A percentile compares a stretch with the other conserved stretches of the same genome.
These are phyloP conservation scores for Oryza australiensis DNA, from an alignment of 176 grass and related monocot genomes.

Conservation along the genomic window DNA sequence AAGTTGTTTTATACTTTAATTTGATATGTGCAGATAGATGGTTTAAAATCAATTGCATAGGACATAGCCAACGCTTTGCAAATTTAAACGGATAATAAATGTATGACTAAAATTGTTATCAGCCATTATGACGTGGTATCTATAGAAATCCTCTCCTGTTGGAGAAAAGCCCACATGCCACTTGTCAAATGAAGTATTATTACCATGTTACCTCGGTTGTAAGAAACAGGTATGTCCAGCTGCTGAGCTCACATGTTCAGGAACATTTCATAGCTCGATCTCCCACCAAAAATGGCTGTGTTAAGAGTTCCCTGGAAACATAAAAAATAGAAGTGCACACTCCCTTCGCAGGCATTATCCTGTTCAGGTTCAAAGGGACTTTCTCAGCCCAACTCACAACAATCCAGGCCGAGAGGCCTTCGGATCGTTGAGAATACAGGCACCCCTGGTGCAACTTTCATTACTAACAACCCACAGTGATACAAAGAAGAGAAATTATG, in stretches of 20 bases:
- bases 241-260: slow-evolving; percentile 6
- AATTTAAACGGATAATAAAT: not conserved
- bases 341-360: slow-evolving; percentile 99
- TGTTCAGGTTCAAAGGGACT: slow-evolving; percentile 99
- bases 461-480: slow-evolving; percentile 59
- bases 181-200: slow-evolving; percentile 26
- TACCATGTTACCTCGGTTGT: slow-evolving; percentile 34
- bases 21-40: not conserved
- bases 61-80: not conserved
- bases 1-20: not conserved
- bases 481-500: slow-evolving; percentile 26
- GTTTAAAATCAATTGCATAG: not conserved
- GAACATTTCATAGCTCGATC: slow-evolving; percentile 20
- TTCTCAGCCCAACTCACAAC: slow-evolving; percentile 86
- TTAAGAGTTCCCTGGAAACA: slow-evolving; percentile 60
- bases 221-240: slow-evolving; percentile 22
- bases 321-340: slow-evolving; percentile 82
- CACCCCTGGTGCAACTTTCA: slow-evolving; percentile 97
- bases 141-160: not conserved
- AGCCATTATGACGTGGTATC: slow-evolving; percentile 12
- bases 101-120: not conserved
- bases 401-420: slow-evolving; percentile 39
- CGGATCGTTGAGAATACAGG: slow-evolving; percentile 60
- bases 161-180: not conserved
- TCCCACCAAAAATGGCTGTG: slow-evolving; percentile 26